phyloP scores from a whole-genome alignment of 225 moss, liverwort and hornwort species.

The Marchantia polymorpha region DNA sequence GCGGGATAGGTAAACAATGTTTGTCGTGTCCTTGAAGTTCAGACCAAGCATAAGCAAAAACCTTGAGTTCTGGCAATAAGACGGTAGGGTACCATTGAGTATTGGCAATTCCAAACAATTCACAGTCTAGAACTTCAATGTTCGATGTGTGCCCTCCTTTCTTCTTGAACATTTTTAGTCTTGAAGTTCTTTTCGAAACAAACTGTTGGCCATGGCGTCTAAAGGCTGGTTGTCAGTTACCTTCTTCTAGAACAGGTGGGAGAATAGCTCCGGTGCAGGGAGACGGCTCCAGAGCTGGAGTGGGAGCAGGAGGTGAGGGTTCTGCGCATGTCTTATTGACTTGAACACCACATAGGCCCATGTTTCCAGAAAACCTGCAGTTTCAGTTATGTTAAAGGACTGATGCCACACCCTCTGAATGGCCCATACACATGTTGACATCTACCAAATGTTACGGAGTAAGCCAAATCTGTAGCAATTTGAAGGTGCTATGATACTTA shows the following conservation, averaged over 20 bases:
- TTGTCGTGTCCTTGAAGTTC: too few species aligned
- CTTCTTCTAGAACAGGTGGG: not conserved
- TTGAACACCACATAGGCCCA: conserved; percentile 79
- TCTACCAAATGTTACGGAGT: too few species aligned
- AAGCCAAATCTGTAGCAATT: not conserved
- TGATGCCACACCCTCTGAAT: too few species aligned
- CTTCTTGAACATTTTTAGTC: too few species aligned
- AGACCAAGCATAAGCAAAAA: too few species aligned
- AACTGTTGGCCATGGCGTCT: conserved; percentile 24
- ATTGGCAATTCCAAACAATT: too few species aligned
- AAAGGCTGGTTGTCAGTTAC: not conserved
- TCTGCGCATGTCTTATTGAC: conserved; percentile 49
- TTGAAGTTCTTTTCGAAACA: not conserved
- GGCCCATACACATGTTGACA: too few species aligned
- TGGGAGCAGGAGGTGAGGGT: conserved; percentile 35
- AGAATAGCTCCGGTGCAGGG: conserved; percentile 36
- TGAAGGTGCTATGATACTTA: conserved; percentile 34
- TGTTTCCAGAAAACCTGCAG: conserved; percentile 70
- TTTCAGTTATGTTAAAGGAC: not conserved
- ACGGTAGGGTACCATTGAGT: too few species aligned
- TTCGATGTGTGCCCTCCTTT: too few species aligned
- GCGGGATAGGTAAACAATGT: too few species aligned
- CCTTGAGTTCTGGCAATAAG: too few species aligned
- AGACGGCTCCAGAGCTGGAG: conserved; percentile 34
- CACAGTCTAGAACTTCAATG: too few species aligned